Evolutionary conservation across 176 grass and related monocot species (phyloP).

Genomic region (Dendrocalamus sinicus): DNA sequence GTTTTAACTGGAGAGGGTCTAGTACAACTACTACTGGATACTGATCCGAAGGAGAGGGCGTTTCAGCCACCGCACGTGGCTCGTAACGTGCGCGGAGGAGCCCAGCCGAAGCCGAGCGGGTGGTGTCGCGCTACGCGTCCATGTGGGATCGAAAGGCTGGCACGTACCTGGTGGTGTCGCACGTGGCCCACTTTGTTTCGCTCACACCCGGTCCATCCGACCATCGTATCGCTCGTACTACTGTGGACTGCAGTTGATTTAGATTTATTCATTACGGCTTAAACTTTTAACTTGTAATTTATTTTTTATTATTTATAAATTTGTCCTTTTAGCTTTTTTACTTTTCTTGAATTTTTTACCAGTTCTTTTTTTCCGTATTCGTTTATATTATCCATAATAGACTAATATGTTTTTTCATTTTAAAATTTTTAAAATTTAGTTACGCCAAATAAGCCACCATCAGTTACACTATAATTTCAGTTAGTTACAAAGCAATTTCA

Average conservation of each 20-base stretch:
- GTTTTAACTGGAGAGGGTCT: neutral
- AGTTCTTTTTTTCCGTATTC: too few species aligned
- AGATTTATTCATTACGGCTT: fast-evolving
- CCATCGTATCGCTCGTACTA: too few species aligned
- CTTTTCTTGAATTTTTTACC: too few species aligned
- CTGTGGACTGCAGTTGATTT: neutral
- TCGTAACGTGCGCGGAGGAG: conserved; percentile 36
- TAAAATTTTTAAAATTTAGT: too few species aligned
- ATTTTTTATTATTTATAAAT: too few species aligned
- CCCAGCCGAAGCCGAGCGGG: neutral
- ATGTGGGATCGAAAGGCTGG: conserved; percentile 41
- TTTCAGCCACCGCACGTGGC: conserved; percentile 36
- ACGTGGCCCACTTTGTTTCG: conserved; percentile 27
- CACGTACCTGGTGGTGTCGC: conserved; percentile 35
- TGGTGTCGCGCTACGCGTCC: conserved; percentile 12
- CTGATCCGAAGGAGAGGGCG: neutral
- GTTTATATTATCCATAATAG: too few species aligned
- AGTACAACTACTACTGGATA: neutral
- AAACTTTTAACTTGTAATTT: too few species aligned
- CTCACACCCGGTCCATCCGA: neutral
- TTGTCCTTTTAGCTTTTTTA: too few species aligned
- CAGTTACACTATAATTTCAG: too few species aligned
- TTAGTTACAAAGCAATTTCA: too few species aligned
- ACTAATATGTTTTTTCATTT: too few species aligned
- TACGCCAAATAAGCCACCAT: too few species aligned